Evolutionary conservation across 352 stramenopile genomes (phyloP), one percentile per base, ranked within the genome.

Genomic region (Phytophthora idaei): DNA sequence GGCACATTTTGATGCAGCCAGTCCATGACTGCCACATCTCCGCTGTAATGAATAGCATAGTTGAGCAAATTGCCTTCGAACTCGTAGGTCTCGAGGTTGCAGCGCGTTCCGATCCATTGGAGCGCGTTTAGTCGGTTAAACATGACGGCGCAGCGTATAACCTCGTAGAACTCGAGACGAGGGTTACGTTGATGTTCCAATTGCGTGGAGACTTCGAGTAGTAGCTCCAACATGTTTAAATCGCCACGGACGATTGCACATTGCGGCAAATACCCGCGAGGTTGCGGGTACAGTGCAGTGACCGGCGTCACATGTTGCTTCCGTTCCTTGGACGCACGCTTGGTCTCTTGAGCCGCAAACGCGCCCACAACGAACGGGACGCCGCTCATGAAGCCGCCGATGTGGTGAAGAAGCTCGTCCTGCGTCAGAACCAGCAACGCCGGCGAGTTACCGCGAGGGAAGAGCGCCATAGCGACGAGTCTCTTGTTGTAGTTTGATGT

Each of bases 91-190:
- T 11, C n/a, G 7, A 77, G 44, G 41, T 77, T 39, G 34, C 60
- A 67, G 57, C 64, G 47, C 25, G 46, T 9, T 25, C 42, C 42
- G 44, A 77, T 54, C 70, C 70, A 77, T 11, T 66, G 58, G 56
- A 77, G 32, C 25, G 61, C 48, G 5, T 67, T 17, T 7, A 72
- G 45, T 11, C 53, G 52, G 25, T 73, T 53, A 12, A 77, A 69
- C 66, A 77, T 69, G 52, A 77, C 61, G 15, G 70, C 66, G 45
- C 70, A 77, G 42, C 70, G 70, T 14, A 77, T 56, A 9, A 75
- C 70, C 41, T 77, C 70, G 61, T 73, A 50, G 45, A 77, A 77
- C 45, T 77, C 57, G 15, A 77, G 66, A 5, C 57, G 50, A 8
- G 65, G 49, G 53, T 77, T 71, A 29, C 31, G 27, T 2, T 8